Conservation (phyloP, 1,284 basidiomycete species). For the Apiotrichum gamsii region DNA sequence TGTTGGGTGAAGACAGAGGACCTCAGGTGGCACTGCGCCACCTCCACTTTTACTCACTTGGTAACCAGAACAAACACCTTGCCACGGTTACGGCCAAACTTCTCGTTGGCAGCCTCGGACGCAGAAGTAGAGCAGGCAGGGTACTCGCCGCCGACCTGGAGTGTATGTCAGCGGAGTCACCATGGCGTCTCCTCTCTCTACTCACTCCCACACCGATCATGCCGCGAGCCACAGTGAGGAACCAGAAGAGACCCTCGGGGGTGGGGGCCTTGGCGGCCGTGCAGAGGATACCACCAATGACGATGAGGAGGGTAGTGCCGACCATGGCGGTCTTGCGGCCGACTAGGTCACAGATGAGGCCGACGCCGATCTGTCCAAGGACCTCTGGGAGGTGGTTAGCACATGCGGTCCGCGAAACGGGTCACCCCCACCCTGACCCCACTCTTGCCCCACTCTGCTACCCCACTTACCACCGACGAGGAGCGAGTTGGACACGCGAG, state of each 20-base stretch:
- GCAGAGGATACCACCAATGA: slow-evolving; percentile 63
- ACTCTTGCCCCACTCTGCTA: neutral
- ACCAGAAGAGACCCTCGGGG: slow-evolving; percentile 62
- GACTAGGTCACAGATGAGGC: slow-evolving; percentile 62
- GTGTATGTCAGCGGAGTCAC: slow-evolving; percentile 24
- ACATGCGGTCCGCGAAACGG: too few species aligned
- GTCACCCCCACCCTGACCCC: too few species aligned
- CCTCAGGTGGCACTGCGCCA: neutral
- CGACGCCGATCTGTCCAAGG: slow-evolving; percentile 37
- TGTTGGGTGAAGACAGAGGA: too few species aligned
- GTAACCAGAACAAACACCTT: slow-evolving; percentile 72
- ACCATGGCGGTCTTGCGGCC: slow-evolving; percentile 68
- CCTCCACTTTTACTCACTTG: slow-evolving; percentile 47
- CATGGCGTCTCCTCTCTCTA: slow-evolving; percentile 36
- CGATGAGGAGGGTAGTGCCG: slow-evolving; percentile 62
- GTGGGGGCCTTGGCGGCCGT: slow-evolving; percentile 62
- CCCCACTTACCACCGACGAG: slow-evolving; percentile 56
- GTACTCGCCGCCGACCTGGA: slow-evolving; percentile 56
- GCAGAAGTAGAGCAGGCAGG: slow-evolving; percentile 64
- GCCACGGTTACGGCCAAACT: slow-evolving; percentile 57
- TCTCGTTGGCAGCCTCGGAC: slow-evolving; percentile 67
- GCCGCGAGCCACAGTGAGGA: slow-evolving; percentile 61
- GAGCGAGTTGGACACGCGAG: slow-evolving; percentile 65
- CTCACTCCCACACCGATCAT: slow-evolving; percentile 60
- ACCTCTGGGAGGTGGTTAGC: slow-evolving; percentile 29